Base-by-base conservation (phyloP, 2,329 filamentous ascomycete genomes). In the Fusarium sambucinum region DNA sequence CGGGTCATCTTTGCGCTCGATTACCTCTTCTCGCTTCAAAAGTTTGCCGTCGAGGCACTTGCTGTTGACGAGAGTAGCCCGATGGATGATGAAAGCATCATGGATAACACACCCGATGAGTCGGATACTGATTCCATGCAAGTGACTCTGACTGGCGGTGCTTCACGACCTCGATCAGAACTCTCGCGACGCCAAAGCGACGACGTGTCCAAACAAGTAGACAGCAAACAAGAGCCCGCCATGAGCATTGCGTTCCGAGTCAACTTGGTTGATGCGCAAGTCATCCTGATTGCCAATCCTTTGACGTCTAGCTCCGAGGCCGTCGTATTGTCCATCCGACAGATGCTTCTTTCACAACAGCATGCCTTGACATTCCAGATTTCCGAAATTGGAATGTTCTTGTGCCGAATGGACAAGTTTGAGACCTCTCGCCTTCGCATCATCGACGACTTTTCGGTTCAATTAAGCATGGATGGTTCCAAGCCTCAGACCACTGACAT, bases 361-460 rank as follows among this genome's bases (percentile, higher is more conserved):
- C 93, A 98, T 81, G 93, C 95, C 11, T 86, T 96, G 71, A 97
- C 96, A 1, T 86, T 99, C 75, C 95, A 99, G 76, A 89, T 99
- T 4, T 94, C 93, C 10, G 90, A 98, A 75, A 88, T 98, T 54
- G 96, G 96, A 72, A 99, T 99, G 96, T 99, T 97, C 78, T 80
- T 99, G 32, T 99, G 96, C 76, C 92, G 96, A 14, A 99, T 99
- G 96, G 96, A 99, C 78, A 92, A 90, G 67, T 98, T 98, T 72
- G 95, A 99, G 71, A 94, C 92, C 5, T 94, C 91, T 40, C 89
- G 93, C 37, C 85, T 99, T 46, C 90, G 96, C 19, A 97, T 99
- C 64, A 87, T 99, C 32, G 96, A 99, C 76, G 94, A 99, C 78
- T 99, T 99, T 77, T 97, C 94, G 4, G 84, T 98, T 12, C 92